Conservation (phyloP, 2,329 filamentous ascomycete genomes). For the Colletotrichum australisinense region DNA sequence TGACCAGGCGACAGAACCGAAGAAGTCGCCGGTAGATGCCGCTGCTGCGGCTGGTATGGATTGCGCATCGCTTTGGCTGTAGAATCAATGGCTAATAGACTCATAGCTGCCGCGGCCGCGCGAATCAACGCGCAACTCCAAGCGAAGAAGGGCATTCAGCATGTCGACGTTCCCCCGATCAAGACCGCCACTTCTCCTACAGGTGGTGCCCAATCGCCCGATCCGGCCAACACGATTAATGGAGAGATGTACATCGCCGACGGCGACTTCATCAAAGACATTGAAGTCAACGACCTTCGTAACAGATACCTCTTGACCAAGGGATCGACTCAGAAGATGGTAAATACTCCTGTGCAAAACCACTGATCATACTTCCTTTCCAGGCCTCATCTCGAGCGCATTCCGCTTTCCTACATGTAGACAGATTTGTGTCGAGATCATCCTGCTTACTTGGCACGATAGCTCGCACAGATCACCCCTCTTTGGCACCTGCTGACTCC, state of each 20-base stretch:
- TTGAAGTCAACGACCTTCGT: constrained; percentile 97
- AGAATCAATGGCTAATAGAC: constrained; percentile 41
- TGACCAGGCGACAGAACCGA: constrained; percentile 52
- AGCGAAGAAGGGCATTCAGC: constrained; percentile 89
- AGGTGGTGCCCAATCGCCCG: constrained; percentile 50
- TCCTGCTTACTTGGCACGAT: constrained; percentile 78
- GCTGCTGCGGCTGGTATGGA: constrained; percentile 80
- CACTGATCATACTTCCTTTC: constrained; percentile 47
- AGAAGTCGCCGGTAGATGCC: constrained; percentile 71
- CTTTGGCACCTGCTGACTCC: constrained; percentile 95
- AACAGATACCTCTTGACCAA: constrained; percentile 98
- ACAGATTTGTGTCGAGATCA: constrained; percentile 64
- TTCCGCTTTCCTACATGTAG: constrained; percentile 41
- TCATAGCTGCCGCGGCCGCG: constrained; percentile 84
- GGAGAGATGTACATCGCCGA: constrained; percentile 94
- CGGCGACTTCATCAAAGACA: constrained; percentile 98
- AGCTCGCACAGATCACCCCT: constrained; percentile 72
- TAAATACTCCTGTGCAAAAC: constrained; percentile 76
- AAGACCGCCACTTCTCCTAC: constrained; percentile 65
- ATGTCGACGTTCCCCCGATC: constrained; percentile 89
- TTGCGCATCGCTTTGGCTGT: not conserved
- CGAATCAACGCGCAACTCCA: constrained; percentile 87
- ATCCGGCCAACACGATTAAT: constrained; percentile 71
- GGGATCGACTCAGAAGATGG: constrained; percentile 98
- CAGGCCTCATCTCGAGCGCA: constrained; percentile 30